phyloP scores from a whole-genome alignment of 208 protist species.

The Trypanosoma mega region DNA sequence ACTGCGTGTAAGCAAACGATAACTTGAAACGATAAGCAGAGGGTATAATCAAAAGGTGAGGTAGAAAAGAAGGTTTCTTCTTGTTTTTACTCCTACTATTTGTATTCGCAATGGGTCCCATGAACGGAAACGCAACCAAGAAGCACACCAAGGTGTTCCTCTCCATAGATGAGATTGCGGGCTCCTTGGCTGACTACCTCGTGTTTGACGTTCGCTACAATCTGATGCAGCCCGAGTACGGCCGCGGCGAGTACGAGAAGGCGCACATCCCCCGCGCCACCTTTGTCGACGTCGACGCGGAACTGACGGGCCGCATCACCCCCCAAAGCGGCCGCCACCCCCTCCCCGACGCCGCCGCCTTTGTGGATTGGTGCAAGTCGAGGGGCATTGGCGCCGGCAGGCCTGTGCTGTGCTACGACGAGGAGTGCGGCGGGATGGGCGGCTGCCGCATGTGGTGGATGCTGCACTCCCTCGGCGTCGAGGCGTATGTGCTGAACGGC shows the following conservation, averaged over 20 bases:
- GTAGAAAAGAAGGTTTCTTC: no score
- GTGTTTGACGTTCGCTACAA: slow-evolving; percentile 83
- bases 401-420: slow-evolving; percentile 86
- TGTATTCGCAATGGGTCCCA: no score
- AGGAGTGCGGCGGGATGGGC: slow-evolving; percentile 68
- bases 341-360: slow-evolving; percentile 44
- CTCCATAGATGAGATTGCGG: slow-evolving; percentile 37
- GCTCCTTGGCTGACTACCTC: slow-evolving; percentile 34
- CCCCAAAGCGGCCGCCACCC: slow-evolving; percentile 55
- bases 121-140: no score
- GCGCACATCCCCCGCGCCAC: slow-evolving; percentile 46
- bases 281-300: slow-evolving; percentile 53
- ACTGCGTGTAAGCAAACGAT: no score
- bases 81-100: no score
- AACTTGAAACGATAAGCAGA: no score
- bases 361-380: slow-evolving; percentile 62
- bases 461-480: slow-evolving; percentile 71
- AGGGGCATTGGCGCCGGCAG: slow-evolving; percentile 34
- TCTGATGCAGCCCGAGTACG: slow-evolving; percentile 39
- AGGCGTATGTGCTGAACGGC: slow-evolving; percentile 82
- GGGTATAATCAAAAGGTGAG: no score
- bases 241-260: slow-evolving; percentile 44
- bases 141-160: slow-evolving; percentile 62
- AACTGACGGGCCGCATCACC: slow-evolving; percentile 33
- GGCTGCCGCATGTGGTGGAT: slow-evolving; percentile 89